These are phyloP conservation scores for Rubia tinctorum DNA, from an alignment of 305 asterid genomes.

Conservation along the genomic window DNA sequence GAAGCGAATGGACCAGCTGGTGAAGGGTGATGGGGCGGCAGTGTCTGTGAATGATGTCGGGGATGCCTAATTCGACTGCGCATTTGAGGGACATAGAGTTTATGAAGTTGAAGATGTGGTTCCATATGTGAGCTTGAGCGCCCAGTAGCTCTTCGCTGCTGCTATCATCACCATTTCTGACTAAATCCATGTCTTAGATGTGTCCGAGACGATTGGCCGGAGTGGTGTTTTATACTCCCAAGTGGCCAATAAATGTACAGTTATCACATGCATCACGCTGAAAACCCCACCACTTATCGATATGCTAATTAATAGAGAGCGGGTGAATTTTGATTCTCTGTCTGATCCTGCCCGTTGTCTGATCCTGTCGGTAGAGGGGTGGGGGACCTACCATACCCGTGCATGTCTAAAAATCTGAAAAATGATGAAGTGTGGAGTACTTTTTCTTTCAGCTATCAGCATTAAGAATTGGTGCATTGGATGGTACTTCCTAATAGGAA, in stretches of 20 bases:
- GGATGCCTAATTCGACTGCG: conserved; percentile 19
- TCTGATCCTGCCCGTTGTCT: not conserved
- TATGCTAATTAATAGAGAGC: not conserved
- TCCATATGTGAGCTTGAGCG: conserved; percentile 25
- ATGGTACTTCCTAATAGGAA: too few species aligned
- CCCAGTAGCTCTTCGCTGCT: conserved; percentile 5
- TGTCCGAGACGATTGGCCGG: not conserved
- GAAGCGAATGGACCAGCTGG: not conserved
- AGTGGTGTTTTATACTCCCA: not conserved
- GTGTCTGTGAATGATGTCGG: conserved; percentile 20
- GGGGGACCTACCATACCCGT: too few species aligned
- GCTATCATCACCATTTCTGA: not conserved
- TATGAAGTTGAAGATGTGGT: conserved; percentile 16
- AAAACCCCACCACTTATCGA: not conserved
- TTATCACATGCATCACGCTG: conserved; percentile 4
- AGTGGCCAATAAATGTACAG: not conserved
- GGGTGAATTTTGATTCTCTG: not conserved
- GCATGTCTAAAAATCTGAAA: too few species aligned
- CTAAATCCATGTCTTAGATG: not conserved
- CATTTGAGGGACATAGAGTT: conserved; percentile 18
- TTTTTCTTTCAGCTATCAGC: too few species aligned
- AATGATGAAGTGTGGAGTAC: too few species aligned
- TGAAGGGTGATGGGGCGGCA: conserved; percentile 16
- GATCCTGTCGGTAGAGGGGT: too few species aligned
- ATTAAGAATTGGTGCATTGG: too few species aligned